Evolutionary conservation across 192 early-diverging fungal genomes (phyloP).

Genomic region (Entophlyctis luteolus): DNA sequence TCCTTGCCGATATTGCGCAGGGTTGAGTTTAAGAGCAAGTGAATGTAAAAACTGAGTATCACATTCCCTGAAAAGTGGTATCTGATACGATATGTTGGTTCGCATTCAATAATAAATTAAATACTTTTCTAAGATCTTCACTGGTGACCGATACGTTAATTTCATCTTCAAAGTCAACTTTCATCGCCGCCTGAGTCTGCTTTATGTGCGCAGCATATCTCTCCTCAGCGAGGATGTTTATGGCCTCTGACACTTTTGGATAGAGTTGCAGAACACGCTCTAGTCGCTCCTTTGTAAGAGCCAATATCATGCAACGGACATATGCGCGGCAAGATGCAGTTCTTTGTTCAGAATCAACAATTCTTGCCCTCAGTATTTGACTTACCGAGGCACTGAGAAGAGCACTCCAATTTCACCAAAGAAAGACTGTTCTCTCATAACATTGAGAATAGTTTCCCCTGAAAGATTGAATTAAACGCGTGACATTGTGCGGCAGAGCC

Average conservation of each 20-base stretch:
- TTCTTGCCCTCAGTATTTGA: background rate
- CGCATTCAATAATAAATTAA: background rate
- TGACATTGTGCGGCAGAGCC: background rate
- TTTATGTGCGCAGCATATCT: conserved; percentile 50
- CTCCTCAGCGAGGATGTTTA: conserved; percentile 49
- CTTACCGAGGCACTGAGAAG: conserved; percentile 60
- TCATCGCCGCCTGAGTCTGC: conserved; percentile 37
- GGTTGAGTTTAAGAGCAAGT: conserved; percentile 43
- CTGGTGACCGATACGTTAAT: conserved; percentile 48
- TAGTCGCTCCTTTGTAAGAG: conserved; percentile 49
- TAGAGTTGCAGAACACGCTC: conserved; percentile 34
- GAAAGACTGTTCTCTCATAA: conserved; percentile 64
- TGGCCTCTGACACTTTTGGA: conserved; percentile 42
- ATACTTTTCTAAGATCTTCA: conserved; percentile 49
- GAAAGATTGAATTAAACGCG: background rate
- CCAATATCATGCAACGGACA: conserved; percentile 48
- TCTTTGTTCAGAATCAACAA: conserved; percentile 9
- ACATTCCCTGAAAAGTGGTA: conserved; percentile 53
- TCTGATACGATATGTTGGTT: conserved; percentile 24
- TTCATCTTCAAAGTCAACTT: conserved; percentile 55
- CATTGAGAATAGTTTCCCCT: conserved; percentile 49
- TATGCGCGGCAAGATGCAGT: conserved; percentile 51
- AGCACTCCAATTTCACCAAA: conserved; percentile 79
- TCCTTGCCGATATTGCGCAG: conserved; percentile 42
- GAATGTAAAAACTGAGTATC: conserved; percentile 50